Evolutionary conservation across 2,329 filamentous ascomycete genomes (phyloP), one percentile per base, ranked within the genome.

Genomic region (Colletotrichum theobromicola): DNA sequence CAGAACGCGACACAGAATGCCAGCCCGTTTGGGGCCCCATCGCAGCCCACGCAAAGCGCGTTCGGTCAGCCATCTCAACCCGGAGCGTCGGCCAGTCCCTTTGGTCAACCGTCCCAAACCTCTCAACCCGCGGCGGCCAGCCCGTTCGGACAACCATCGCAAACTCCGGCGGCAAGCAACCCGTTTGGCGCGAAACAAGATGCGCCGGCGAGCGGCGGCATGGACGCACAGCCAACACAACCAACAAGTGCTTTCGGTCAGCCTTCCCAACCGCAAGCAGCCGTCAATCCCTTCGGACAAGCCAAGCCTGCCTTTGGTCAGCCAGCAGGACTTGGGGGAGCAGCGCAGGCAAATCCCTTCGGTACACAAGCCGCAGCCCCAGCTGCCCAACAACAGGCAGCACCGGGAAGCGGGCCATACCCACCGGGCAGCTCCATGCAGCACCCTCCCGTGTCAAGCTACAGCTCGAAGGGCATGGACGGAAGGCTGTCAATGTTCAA

Each of bases 401-500:
- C 67, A 57, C 60, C 57, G 9, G 77, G 75, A 34, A 78, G 73
- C 37, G 83, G 79, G 65, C 88, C 88, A 2, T 89, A 89, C 75
- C 82, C 85, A 1, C 86, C 87, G 2, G 81, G 78, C 7, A 87
- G 86, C 78, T 80, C 81, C 13, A 87, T 82, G 72, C 82, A 87
- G 70, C 88, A 89, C 66, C 88, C 87, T 4, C 77, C 84, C 5
- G 75, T 85, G 13, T 83, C 84, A 10, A 85, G 83, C 67, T 90
- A 90, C 77, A 83, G 83, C 13, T 81, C 82, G 5, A 86, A 83
- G 75, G 79, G 81, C 16, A 82, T 84, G 80, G 83, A 85, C 55
- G 87, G 87, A 1, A 83, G 82, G 35, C 82, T 95, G 1, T 81
- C 83, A 0, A 84, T 85, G 72, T 95, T 93, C 87, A 94, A 94